Evolutionary conservation across 2,329 filamentous ascomycete genomes (phyloP).

Genomic region (Colletotrichum cuscutae): DNA sequence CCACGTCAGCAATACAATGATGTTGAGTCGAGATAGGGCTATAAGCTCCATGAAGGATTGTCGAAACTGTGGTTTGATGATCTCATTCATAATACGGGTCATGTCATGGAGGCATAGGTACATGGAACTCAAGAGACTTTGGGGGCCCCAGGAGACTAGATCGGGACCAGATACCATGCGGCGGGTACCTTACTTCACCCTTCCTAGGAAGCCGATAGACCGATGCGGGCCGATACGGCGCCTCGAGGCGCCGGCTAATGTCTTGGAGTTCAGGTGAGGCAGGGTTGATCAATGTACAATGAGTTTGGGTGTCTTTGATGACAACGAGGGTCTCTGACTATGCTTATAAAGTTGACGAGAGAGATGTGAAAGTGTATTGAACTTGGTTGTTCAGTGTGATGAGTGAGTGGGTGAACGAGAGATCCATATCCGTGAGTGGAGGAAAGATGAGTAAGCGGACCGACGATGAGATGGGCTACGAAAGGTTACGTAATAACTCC

Average conservation of each 20-base stretch:
- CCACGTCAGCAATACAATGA: slow-evolving; percentile 8
- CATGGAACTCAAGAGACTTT: not conserved
- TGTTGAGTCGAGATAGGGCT: not conserved
- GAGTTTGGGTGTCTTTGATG: not conserved
- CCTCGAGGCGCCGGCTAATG: slow-evolving; percentile 5
- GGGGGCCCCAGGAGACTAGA: not conserved
- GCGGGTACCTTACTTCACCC: not conserved
- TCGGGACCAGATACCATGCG: not conserved
- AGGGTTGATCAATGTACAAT: not conserved
- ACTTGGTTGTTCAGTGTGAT: not conserved
- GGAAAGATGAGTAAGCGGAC: not conserved
- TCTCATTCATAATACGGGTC: not conserved
- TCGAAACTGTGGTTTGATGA: not conserved
- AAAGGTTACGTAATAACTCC: slow-evolving; percentile 4
- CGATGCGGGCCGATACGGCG: slow-evolving; percentile 16
- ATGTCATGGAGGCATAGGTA: not conserved
- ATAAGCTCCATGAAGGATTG: not conserved
- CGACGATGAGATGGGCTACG: fast-evolving
- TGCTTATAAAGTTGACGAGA: not conserved
- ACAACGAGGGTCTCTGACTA: not conserved
- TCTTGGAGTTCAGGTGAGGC: slow-evolving; percentile 15
- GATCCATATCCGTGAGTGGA: not conserved
- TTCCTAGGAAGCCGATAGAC: not conserved
- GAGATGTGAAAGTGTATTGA: not conserved
- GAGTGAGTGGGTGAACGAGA: not conserved